Evolutionary conservation across 495 filamentous ascomycete genomes (phyloP).

Genomic region (Echria macrotheca): DNA sequence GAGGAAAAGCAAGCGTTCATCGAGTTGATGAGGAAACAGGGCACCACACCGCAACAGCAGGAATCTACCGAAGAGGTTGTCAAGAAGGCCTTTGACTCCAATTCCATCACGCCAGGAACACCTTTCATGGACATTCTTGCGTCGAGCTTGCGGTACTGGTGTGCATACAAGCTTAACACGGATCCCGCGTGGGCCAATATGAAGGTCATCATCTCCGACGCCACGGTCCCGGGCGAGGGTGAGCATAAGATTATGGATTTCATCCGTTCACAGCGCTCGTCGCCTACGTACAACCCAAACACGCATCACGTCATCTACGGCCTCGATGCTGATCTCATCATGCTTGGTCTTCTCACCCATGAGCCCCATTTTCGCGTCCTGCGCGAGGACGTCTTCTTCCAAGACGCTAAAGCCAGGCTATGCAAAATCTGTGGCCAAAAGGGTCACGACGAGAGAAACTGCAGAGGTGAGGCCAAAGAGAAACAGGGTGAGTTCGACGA

Average conservation of each 20-base stretch:
- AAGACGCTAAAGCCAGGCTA: constrained; percentile 71
- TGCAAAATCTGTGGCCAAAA: constrained; percentile 87
- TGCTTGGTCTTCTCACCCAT: constrained; percentile 94
- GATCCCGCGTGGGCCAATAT: constrained; percentile 96
- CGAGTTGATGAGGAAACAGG: constrained; percentile 71
- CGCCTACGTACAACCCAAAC: constrained; percentile 90
- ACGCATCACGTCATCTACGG: constrained; percentile 95
- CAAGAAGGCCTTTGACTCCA: constrained; percentile 96
- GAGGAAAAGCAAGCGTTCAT: constrained; percentile 82
- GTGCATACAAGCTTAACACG: constrained; percentile 91
- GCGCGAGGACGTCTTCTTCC: constrained; percentile 93
- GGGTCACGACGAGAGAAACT: constrained; percentile 80
- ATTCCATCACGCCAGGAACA: constrained; percentile 95
- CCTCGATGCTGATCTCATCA: constrained; percentile 96
- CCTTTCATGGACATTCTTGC: constrained; percentile 98
- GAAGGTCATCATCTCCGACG: constrained; percentile 97
- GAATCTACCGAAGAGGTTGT: constrained; percentile 57
- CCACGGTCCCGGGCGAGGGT: constrained; percentile 94
- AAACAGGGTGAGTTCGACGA: constrained; percentile 82
- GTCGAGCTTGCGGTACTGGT: constrained; percentile 89
- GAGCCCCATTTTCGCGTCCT: constrained; percentile 97
- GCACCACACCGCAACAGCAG: constrained; percentile 54
- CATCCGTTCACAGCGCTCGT: constrained; percentile 84
- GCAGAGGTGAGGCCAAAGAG: constrained; percentile 74
- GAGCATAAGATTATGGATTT: constrained; percentile 99